Conservation (phyloP, 208 protist genomes). For the Leishmania gerbilli region DNA sequence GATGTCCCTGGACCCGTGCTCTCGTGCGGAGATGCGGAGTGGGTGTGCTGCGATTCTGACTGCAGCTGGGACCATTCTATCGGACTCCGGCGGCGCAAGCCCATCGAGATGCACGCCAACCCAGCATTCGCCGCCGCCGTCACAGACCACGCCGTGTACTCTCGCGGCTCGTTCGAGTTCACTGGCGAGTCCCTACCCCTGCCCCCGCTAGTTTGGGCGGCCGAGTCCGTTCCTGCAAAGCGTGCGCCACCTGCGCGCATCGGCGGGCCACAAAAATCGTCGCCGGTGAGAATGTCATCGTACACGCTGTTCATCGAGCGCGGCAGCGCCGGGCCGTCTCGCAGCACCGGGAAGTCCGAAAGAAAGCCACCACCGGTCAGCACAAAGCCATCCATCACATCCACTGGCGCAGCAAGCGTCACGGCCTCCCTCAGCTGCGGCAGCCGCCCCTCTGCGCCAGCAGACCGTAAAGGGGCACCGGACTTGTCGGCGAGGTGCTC, state of each 20-base stretch:
- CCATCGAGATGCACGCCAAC: conserved; percentile 50
- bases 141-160: conserved; percentile 57
- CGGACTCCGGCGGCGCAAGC: conserved; percentile 37
- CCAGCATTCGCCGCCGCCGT: conserved; percentile 43
- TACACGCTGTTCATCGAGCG: conserved; percentile 30
- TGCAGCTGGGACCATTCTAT: conserved; percentile 8
- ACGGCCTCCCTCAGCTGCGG: conserved; percentile 24
- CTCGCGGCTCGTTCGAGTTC: not conserved
- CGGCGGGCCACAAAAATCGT: conserved; percentile 18
- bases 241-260: conserved; percentile 1
- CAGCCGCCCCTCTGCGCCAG: conserved; percentile 13
- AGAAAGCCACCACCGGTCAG: conserved; percentile 58
- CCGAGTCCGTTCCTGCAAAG: not conserved
- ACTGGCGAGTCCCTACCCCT: not conserved
- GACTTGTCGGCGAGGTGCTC: conserved; percentile 19
- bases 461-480: conserved; percentile 4
- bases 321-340: conserved; percentile 33
- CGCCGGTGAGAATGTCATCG: conserved; percentile 18
- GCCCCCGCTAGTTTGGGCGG: not conserved
- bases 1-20: not conserved
- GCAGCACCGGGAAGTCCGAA: conserved; percentile 57
- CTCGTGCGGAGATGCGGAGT: not conserved
- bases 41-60: too few relatives aligned
- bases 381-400: conserved; percentile 45
- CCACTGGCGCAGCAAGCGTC: conserved; percentile 32